phyloP scores from a whole-genome alignment of 768 basidiomycete species.

The Trametopsis cervina region DNA sequence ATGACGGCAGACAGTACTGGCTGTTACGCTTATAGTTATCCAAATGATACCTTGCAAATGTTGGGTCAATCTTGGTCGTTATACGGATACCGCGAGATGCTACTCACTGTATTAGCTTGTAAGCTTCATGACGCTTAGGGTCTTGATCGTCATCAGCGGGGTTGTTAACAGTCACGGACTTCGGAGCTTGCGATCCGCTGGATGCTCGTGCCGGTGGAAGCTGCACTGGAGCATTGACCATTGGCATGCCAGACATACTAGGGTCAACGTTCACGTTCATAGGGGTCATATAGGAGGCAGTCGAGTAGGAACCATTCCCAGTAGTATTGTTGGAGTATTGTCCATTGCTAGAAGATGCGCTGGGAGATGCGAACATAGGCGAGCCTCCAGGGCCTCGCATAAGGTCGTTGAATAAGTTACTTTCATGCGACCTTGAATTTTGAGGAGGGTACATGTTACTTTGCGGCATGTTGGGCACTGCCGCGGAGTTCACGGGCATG shows the following conservation, averaged over 20 bases:
- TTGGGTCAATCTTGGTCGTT: not conserved
- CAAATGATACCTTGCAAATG: conserved; percentile 74
- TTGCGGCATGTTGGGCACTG: conserved; percentile 26
- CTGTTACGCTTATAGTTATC: conserved; percentile 85
- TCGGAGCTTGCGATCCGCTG: conserved; percentile 5
- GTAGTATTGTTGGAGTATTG: conserved; percentile 18
- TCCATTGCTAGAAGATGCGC: conserved; percentile 29
- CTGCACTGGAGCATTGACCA: conserved; percentile 28
- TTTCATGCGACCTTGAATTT: conserved; percentile 36
- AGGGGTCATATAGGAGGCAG: conserved; percentile 40
- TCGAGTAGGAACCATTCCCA: conserved; percentile 25
- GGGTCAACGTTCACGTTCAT: conserved; percentile 55
- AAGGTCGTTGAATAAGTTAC: conserved; percentile 53
- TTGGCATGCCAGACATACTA: conserved; percentile 43
- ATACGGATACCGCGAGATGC: not conserved
- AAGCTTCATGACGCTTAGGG: conserved; percentile 70
- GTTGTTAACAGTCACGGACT: conserved; percentile 3
- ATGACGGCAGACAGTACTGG: conserved; percentile 82
- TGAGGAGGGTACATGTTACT: conserved; percentile 37
- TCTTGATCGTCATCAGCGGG: conserved; percentile 55
- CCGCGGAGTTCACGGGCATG: conserved; percentile 39
- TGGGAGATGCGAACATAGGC: conserved; percentile 53
- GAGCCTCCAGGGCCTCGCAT: conserved; percentile 47
- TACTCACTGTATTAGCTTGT: conserved; percentile 72
- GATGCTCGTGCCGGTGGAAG: conserved; percentile 22